phyloP scores from a whole-genome alignment of 2,329 filamentous ascomycete genomes.

The Sordariomycetes sp. region DNA sequence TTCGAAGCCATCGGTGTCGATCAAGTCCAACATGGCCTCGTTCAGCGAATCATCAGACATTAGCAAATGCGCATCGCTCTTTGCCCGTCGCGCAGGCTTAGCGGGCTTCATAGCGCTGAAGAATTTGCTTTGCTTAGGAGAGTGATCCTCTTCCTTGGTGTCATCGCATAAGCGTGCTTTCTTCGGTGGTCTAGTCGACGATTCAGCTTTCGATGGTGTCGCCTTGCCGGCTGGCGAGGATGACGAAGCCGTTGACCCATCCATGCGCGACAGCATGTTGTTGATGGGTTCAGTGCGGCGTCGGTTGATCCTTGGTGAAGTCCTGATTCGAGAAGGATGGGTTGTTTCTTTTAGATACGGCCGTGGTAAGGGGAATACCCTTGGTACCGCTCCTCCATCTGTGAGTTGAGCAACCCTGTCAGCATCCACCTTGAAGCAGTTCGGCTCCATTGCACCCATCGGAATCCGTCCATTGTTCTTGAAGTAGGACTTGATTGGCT shows the following conservation, averaged over 20 bases:
- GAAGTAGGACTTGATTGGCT: slow-evolving; percentile 48
- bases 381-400: slow-evolving; percentile 37
- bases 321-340: slow-evolving; percentile 14
- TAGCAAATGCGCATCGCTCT: slow-evolving; percentile 33
- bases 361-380: slow-evolving; percentile 49
- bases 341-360: slow-evolving; percentile 39
- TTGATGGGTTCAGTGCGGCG: slow-evolving; percentile 43
- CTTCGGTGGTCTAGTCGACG: slow-evolving; percentile 37
- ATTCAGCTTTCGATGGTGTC: slow-evolving; percentile 10
- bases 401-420: slow-evolving; percentile 38
- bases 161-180: slow-evolving; percentile 47
- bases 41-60: slow-evolving; percentile 49
- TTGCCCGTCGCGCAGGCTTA: slow-evolving; percentile 15
- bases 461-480: slow-evolving; percentile 40
- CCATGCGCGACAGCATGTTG: slow-evolving; percentile 26
- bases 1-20: slow-evolving; percentile 42
- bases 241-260: slow-evolving; percentile 10
- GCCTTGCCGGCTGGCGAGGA: slow-evolving; percentile 5
- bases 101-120: slow-evolving; percentile 27
- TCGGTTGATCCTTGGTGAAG: slow-evolving; percentile 31
- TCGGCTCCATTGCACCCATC: slow-evolving; percentile 54
- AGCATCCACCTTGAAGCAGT: slow-evolving; percentile 47
- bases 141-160: slow-evolving; percentile 17
- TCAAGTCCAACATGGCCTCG: slow-evolving; percentile 39
- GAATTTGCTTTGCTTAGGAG: slow-evolving; percentile 42